Conservation (phyloP, 2,329 filamentous ascomycete species). For the Bipolaris victoriae region DNA sequence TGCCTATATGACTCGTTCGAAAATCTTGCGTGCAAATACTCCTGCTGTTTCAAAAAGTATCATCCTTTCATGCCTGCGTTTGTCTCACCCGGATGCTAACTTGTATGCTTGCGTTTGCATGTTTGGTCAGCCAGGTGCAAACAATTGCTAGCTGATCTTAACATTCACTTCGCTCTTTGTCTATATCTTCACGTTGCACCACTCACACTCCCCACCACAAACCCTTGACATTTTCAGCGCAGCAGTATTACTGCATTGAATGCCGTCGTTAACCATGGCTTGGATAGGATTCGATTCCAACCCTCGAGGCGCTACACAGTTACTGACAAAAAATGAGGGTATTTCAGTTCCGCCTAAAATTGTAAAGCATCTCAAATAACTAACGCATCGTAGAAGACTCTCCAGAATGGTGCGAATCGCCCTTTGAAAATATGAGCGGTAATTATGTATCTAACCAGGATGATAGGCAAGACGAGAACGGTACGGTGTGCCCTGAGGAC, state of each 20-base stretch:
- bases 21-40: neutral
- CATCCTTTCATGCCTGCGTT: neutral
- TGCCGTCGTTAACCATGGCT: neutral
- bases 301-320: neutral
- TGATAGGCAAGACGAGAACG: neutral
- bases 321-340: constrained; percentile 2
- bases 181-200: neutral
- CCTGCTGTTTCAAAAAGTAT: neutral
- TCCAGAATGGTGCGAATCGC: constrained; percentile 21
- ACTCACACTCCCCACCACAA: neutral
- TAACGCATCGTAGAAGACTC: constrained; percentile 4
- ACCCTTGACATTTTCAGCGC: neutral
- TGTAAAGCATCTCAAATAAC: neutral
- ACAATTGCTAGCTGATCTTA: neutral
- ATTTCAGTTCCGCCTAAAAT: neutral
- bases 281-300: neutral
- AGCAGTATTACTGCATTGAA: neutral
- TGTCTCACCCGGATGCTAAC: neutral
- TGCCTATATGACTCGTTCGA: neutral
- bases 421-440: neutral
- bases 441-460: neutral
- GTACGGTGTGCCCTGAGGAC: constrained; percentile 1
- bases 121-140: constrained; percentile 12
- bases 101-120: constrained; percentile 2
- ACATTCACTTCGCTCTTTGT: neutral